Base-by-base conservation (phyloP, 441 rosid genomes). In the Adansonia grandidieri region DNA sequence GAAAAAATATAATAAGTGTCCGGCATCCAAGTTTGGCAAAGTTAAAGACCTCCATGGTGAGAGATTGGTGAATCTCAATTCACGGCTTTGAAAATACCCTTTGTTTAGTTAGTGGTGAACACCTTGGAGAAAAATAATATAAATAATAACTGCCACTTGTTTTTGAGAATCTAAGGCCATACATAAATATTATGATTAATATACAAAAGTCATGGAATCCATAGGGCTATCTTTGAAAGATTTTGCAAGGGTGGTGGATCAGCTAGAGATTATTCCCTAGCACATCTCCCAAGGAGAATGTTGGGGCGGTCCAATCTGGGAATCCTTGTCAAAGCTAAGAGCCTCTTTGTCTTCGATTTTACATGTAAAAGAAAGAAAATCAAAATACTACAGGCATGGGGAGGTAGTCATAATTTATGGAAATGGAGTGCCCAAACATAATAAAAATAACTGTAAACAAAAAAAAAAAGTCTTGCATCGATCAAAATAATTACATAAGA, bases 31-130 rank as follows among this genome's bases (percentile, higher is more conserved):
- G 66, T 71, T 80, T 44, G 78, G 50, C 80, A 40, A 4, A 4
- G 77, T 76, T 77, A 77, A 22, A 11, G 83, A 77, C 77, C 57
- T 74, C 78, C 74, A 72, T 32, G 22, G 60, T n/a, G 13, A 11
- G 65, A 51, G 48, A 6, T 11, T 48, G 57, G 65, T 62, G 61
- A 73, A 74, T 73, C 76, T 69, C 74, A 71, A 68, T 77, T 66
- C 62, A 71, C 68, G 76, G 76, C 82, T 75, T 75, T 71, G 48
- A 71, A 32, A 32, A 14, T 15, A 22, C 47, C 22, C 28, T 24
- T 22, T 24, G 40, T 61, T 60, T 61, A 60, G 6, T 15, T 42
- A 28, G 62, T 53, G 62, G 24, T n/a, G 22, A 71, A 51, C 74
- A 71, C 40, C 67, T 32, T 20, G 71, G 63, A 53, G 37, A 69